A percentile compares a stretch with the other conserved stretches of the same genome.
Conservation (phyloP, 1,284 basidiomycete genomes). For the Trametes pubescens region DNA sequence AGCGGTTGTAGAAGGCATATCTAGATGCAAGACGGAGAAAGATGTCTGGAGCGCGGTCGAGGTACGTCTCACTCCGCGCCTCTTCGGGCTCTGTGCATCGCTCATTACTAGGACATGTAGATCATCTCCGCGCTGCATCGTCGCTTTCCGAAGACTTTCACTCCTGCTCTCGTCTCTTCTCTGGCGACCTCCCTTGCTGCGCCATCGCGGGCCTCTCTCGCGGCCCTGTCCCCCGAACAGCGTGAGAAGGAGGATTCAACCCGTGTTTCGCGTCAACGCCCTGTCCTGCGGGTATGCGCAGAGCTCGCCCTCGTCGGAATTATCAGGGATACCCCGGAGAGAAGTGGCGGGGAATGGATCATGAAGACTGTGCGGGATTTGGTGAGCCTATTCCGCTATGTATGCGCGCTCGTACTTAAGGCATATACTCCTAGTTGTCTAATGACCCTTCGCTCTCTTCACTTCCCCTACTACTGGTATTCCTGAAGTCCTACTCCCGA, state of each 20-base stretch:
- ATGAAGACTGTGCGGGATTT: slow-evolving; percentile 85
- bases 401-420: slow-evolving; percentile 5
- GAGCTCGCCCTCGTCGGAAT: slow-evolving; percentile 92
- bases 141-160: slow-evolving; percentile 85
- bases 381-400: slow-evolving; percentile 56
- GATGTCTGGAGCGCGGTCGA: slow-evolving; percentile 94
- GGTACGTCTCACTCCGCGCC: slow-evolving; percentile 54
- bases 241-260: slow-evolving; percentile 92
- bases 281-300: slow-evolving; percentile 85
- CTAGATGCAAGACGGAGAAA: slow-evolving; percentile 86
- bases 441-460: slow-evolving; percentile 89
- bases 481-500: slow-evolving; percentile 85
- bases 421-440: slow-evolving; percentile 65
- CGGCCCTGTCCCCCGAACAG: slow-evolving; percentile 77
- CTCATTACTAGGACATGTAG: slow-evolving; percentile 32
- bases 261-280: slow-evolving; percentile 84
- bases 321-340: slow-evolving; percentile 69
- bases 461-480: slow-evolving; percentile 82
- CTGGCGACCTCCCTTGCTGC: slow-evolving; percentile 75
- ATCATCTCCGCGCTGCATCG: slow-evolving; percentile 89
- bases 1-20: slow-evolving; percentile 87
- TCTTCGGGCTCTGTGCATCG: slow-evolving; percentile 1
- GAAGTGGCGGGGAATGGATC: slow-evolving; percentile 87
- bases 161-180: slow-evolving; percentile 72
- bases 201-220: slow-evolving; percentile 65